A percentile compares a stretch with the other conserved stretches of the same genome.
These are phyloP conservation scores for Tolypocladium sp. DNA, from an alignment of 2,329 filamentous ascomycete species.

Conservation along the genomic window DNA sequence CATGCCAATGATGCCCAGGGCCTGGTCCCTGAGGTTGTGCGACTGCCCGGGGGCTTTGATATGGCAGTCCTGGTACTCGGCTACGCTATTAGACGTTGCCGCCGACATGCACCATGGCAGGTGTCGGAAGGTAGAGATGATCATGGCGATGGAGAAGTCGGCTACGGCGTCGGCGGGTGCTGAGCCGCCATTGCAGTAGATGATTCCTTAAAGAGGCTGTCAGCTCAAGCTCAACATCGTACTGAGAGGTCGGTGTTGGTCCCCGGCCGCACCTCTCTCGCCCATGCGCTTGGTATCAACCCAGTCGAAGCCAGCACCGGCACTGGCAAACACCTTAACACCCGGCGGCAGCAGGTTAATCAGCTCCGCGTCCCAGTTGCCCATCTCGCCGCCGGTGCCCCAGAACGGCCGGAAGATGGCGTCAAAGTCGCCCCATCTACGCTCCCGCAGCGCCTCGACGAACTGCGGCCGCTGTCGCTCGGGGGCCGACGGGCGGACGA, in stretches of 20 bases:
- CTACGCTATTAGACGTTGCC: constrained; percentile 29
- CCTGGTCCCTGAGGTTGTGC: constrained; percentile 52
- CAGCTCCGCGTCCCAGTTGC: constrained; percentile 51
- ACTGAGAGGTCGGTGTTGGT: background rate
- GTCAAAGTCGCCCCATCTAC: constrained; percentile 44
- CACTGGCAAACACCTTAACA: constrained; percentile 53
- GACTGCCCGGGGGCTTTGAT: constrained; percentile 47
- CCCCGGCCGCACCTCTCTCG: constrained; percentile 37
- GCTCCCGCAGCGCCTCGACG: constrained; percentile 36
- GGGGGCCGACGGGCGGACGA: constrained; percentile 39
- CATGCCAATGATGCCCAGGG: constrained; percentile 59
- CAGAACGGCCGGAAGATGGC: constrained; percentile 53
- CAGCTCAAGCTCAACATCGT: background rate
- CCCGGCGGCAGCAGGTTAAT: constrained; percentile 44
- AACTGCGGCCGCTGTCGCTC: constrained; percentile 44
- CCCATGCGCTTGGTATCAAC: constrained; percentile 53
- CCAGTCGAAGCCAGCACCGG: constrained; percentile 60
- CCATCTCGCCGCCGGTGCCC: constrained; percentile 58
- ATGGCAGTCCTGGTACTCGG: constrained; percentile 49
- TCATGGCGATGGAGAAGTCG: constrained; percentile 59
- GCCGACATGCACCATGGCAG: constrained; percentile 55
- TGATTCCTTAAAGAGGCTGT: constrained; percentile 36
- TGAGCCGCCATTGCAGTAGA: constrained; percentile 65
- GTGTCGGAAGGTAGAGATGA: constrained; percentile 60
- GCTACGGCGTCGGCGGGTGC: constrained; percentile 66